Conservation (phyloP, 345 rosid species). For the thale cress (Arabidopsis thaliana) region DNA sequence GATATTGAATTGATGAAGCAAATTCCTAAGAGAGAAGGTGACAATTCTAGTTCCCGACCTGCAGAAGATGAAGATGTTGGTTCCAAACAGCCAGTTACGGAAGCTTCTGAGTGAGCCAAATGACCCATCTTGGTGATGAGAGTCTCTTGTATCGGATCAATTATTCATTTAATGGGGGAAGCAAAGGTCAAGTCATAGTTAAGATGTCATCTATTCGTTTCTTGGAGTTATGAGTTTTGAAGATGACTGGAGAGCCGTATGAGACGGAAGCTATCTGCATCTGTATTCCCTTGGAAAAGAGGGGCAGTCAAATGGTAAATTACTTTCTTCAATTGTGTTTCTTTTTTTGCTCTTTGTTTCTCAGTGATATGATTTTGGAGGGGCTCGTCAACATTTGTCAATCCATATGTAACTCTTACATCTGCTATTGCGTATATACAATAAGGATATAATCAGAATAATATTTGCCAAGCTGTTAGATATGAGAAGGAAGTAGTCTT, state of each 20-base stretch:
- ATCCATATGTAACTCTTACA: constrained; percentile 20
- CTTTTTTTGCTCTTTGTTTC: not conserved
- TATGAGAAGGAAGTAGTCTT: not conserved
- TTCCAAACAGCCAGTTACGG: constrained; percentile 14
- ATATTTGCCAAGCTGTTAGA: not conserved
- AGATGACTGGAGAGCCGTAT: constrained; percentile 9
- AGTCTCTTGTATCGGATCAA: not conserved
- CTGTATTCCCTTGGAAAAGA: not conserved
- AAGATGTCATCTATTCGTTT: no score
- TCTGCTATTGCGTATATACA: constrained; percentile 13
- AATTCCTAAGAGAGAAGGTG: constrained; percentile 23
- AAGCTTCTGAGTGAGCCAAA: constrained; percentile 21
- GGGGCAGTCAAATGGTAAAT: constrained; percentile 1
- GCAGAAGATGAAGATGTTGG: constrained; percentile 22
- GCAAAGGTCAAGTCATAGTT: not conserved
- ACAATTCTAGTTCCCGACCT: not conserved
- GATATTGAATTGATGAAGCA: constrained; percentile 13
- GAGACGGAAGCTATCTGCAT: constrained; percentile 9
- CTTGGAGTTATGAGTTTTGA: not conserved
- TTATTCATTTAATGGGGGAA: not conserved
- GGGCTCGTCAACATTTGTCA: constrained; percentile 14
- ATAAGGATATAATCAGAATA: not conserved
- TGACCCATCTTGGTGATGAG: not conserved
- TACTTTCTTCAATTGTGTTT: not conserved
- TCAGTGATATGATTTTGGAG: not conserved